Evolutionary conservation across 2,329 filamentous ascomycete species (phyloP).

Genomic region (Coniochaeta ligniaria): DNA sequence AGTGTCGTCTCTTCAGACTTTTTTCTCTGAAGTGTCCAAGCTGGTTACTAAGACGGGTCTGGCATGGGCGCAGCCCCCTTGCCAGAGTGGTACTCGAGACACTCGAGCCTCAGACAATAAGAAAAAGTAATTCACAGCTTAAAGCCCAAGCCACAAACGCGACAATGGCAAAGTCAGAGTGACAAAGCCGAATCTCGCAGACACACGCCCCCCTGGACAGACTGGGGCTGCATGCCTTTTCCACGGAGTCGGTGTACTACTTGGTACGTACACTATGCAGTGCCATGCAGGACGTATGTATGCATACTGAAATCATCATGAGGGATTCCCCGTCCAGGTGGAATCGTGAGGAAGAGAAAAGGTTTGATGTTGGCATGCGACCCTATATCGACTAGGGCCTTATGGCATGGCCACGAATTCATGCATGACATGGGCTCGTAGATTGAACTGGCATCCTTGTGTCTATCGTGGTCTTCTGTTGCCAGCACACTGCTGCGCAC

Average conservation of each 20-base stretch:
- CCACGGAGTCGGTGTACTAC: neutral
- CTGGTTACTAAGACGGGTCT: neutral
- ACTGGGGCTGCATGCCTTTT: neutral
- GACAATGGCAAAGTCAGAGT: neutral
- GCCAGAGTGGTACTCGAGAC: constrained; percentile 1
- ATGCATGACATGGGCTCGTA: constrained; percentile 27
- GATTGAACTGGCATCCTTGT: constrained; percentile 6
- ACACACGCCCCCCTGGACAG: neutral
- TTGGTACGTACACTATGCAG: neutral
- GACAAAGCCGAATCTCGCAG: neutral
- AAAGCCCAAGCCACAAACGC: neutral
- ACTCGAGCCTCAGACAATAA: neutral
- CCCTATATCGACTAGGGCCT: constrained; percentile 25
- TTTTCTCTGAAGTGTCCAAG: neutral
- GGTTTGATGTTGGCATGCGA: constrained; percentile 22
- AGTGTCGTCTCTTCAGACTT: neutral
- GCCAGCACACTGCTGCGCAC: constrained; percentile 5
- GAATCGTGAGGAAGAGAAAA: neutral
- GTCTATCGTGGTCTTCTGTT: constrained; percentile 5
- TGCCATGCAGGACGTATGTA: neutral
- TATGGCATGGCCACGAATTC: constrained; percentile 35
- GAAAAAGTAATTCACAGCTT: neutral
- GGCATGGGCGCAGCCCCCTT: neutral
- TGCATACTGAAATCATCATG: neutral
- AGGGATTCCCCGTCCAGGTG: neutral